Evolutionary conservation across 768 basidiomycete genomes (phyloP).

Genomic region (Mycena vulgaris): DNA sequence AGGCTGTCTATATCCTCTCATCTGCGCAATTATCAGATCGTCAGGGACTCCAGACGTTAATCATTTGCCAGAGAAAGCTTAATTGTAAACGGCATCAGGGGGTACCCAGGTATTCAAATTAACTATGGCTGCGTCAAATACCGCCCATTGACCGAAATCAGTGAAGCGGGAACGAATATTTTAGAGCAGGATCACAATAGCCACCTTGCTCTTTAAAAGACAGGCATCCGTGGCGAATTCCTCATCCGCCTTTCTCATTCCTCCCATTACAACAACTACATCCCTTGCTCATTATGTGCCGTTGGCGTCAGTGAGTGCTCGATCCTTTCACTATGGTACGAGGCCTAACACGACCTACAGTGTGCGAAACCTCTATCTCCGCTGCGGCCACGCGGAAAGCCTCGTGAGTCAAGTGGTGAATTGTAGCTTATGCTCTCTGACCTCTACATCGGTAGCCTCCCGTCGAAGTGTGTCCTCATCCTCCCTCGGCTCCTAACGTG

Average conservation of each 20-base stretch:
- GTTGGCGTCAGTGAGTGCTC: conserved; percentile 60
- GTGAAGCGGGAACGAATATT: conserved; percentile 3
- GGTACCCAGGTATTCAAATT: conserved; percentile 23
- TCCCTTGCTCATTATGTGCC: conserved; percentile 28
- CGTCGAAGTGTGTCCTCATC: conserved; percentile 6
- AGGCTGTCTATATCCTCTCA: background rate
- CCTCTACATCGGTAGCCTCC: conserved; percentile 33
- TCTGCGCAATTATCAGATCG: conserved; percentile 22
- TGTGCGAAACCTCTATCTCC: conserved; percentile 64
- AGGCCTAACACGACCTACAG: conserved; percentile 40
- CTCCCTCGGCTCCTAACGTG: background rate
- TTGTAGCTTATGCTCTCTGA: background rate
- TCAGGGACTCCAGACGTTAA: conserved; percentile 11
- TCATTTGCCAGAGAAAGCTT: conserved; percentile 13
- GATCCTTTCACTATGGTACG: conserved; percentile 6
- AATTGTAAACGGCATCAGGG: conserved; percentile 26
- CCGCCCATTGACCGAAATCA: conserved; percentile 14
- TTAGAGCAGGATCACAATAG: conserved; percentile 22
- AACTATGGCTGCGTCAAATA: conserved; percentile 14
- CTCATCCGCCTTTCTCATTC: conserved; percentile 22
- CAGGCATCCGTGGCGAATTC: conserved; percentile 4
- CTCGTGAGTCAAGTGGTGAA: conserved; percentile 49
- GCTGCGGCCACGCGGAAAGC: conserved; percentile 65
- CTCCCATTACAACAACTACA: conserved; percentile 26
- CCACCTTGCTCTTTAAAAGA: conserved; percentile 38